Conservation (phyloP, 192 early-diverging fungal species). For the Gamsiella multidivaricata region DNA sequence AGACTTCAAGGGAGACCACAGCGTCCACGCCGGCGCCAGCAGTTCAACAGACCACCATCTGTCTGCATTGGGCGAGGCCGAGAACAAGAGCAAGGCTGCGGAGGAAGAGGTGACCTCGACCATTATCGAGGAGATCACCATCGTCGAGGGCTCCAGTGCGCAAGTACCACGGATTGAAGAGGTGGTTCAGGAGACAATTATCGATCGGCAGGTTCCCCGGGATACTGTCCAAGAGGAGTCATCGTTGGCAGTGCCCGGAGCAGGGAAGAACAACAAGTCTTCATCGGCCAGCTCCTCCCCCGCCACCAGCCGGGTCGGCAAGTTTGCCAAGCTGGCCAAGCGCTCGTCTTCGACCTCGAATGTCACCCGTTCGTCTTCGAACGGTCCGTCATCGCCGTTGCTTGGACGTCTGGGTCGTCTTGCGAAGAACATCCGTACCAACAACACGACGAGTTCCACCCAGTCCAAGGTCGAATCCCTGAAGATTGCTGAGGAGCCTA, state of each 20-base stretch:
- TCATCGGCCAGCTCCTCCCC: not conserved
- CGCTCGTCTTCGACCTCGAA: slow-evolving; percentile 5
- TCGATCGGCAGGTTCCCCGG: not conserved
- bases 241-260: too few species aligned
- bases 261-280: too few species aligned
- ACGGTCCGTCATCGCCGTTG: slow-evolving; percentile 11
- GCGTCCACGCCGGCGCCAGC: slow-evolving; percentile 3
- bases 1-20: slow-evolving; percentile 15
- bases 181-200: not conserved
- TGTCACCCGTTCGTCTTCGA: not conserved
- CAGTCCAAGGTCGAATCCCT: slow-evolving; percentile 27
- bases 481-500: not conserved
- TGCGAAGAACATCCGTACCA: slow-evolving; percentile 31
- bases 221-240: not conserved
- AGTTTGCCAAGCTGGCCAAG: slow-evolving; percentile 25
- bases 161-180: not conserved
- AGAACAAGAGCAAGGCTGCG: not conserved
- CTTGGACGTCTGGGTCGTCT: slow-evolving; percentile 28
- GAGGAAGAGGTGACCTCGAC: slow-evolving; percentile 10
- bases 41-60: slow-evolving; percentile 14
- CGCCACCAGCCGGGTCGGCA: not conserved
- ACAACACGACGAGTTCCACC: slow-evolving; percentile 23
- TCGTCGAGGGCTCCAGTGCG: not conserved
- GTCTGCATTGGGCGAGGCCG: not conserved
- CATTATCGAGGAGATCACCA: slow-evolving; percentile 13